Evolutionary conservation across 805 yeast genomes (phyloP).

Genomic region (Metschnikowia bowlesiae): DNA sequence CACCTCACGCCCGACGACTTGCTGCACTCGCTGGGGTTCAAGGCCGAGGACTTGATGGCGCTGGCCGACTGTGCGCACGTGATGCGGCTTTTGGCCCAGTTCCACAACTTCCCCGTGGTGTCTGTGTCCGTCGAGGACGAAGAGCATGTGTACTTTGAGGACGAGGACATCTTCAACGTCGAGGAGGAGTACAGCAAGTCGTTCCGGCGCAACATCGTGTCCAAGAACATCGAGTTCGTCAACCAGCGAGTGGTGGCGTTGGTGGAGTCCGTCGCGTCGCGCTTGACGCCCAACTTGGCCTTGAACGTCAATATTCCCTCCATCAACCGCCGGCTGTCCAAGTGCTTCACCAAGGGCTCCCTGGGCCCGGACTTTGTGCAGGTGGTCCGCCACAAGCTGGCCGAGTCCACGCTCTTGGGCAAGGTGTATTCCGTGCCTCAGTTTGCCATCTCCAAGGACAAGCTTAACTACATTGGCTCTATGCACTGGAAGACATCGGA

Average conservation of each 20-base stretch:
- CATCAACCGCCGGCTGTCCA: conserved; percentile 20
- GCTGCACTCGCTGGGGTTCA: conserved; percentile 1
- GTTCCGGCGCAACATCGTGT: conserved; percentile 20
- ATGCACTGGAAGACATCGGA: conserved; percentile 7
- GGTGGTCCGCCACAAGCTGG: neutral
- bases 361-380: conserved; percentile 10
- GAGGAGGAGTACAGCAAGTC: conserved; percentile 2
- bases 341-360: conserved; percentile 16
- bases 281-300: conserved; percentile 6
- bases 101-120: conserved; percentile 18
- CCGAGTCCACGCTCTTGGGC: conserved; percentile 3
- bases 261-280: conserved; percentile 14
- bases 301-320: conserved; percentile 29
- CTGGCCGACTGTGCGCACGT: conserved; percentile 10
- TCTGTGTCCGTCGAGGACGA: conserved; percentile 25
- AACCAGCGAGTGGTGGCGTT: conserved; percentile 22
- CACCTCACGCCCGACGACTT: conserved; percentile 7
- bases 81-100: conserved; percentile 17
- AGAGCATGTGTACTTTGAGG: conserved; percentile 30
- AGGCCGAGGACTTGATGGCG: conserved; percentile 6
- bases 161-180: conserved; percentile 26
- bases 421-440: conserved; percentile 7
- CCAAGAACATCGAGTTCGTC: conserved; percentile 22
- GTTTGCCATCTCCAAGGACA: neutral
- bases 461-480: neutral